phyloP scores from a whole-genome alignment of 495 filamentous ascomycete genomes.

The Acidomyces sp. region DNA sequence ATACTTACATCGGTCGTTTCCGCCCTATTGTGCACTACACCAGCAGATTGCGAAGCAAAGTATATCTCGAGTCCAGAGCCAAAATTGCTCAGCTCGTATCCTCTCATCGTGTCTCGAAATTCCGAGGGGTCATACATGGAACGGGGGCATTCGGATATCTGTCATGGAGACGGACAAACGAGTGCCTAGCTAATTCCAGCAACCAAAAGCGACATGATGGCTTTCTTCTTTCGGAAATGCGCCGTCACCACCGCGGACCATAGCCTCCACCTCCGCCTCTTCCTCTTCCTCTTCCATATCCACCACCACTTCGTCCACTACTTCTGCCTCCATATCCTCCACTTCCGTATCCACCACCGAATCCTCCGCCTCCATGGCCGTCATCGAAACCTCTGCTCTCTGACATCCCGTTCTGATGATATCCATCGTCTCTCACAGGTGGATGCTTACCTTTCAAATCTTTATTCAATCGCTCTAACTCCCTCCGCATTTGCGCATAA shows the following conservation, averaged over 20 bases:
- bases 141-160: no score
- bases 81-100: no score
- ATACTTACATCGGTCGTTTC: no score
- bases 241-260: conserved; percentile 1
- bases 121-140: no score
- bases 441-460: conserved; percentile 64
- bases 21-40: no score
- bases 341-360: conserved; percentile 20
- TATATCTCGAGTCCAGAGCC: no score
- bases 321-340: conserved; percentile 1
- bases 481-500: conserved; percentile 94
- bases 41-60: no score
- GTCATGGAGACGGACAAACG: no score
- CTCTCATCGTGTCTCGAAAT: no score
- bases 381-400: conserved; percentile 19
- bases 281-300: background rate
- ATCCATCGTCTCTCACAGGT: conserved; percentile 36
- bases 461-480: conserved; percentile 68
- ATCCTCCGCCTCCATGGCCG: conserved; percentile 20
- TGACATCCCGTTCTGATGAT: conserved; percentile 5
- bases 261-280: background rate
- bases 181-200: no score
- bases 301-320: background rate
- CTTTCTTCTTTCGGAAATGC: no score
- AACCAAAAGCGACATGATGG: no score